Percentiles rank a stretch among this genome's conserved stretches.
Conservation (phyloP, 352 stramenopile genomes). For the Phytophthora aleatoria region DNA sequence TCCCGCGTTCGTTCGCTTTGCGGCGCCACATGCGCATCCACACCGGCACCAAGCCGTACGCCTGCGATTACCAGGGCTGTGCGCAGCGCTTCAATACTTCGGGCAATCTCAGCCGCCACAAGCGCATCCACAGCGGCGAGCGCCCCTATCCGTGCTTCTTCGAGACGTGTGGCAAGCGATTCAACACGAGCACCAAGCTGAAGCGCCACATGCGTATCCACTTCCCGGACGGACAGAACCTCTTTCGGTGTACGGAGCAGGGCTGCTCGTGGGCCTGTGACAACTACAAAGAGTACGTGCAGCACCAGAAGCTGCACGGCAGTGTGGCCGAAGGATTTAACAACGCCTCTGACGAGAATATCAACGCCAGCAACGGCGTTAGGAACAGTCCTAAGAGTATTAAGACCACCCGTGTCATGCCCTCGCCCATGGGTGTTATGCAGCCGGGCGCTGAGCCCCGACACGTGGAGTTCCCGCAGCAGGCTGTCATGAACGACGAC, state of each 20-base stretch:
- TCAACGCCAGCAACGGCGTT: slow-evolving; percentile 25
- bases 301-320: slow-evolving; percentile 79
- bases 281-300: slow-evolving; percentile 86
- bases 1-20: slow-evolving; percentile 84
- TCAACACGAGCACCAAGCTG: slow-evolving; percentile 90
- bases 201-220: slow-evolving; percentile 90
- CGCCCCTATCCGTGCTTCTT: slow-evolving; percentile 83
- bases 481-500: slow-evolving; percentile 19
- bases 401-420: slow-evolving; percentile 15
- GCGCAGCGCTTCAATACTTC: slow-evolving; percentile 87
- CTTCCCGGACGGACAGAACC: slow-evolving; percentile 75
- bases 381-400: slow-evolving; percentile 13
- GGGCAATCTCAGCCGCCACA: slow-evolving; percentile 86
- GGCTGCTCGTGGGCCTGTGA: slow-evolving; percentile 68
- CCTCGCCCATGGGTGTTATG: slow-evolving; percentile 17
- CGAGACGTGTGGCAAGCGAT: slow-evolving; percentile 78
- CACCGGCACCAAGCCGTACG: slow-evolving; percentile 84
- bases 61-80: slow-evolving; percentile 80
- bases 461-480: slow-evolving; percentile 22
- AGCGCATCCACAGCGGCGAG: slow-evolving; percentile 87
- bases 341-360: slow-evolving; percentile 24
- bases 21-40: slow-evolving; percentile 86
- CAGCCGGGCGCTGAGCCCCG: slow-evolving; percentile 4
- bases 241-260: slow-evolving; percentile 70
- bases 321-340: slow-evolving; percentile 46